Conservation (phyloP, 768 basidiomycete genomes). For the Hericium alpestre region DNA sequence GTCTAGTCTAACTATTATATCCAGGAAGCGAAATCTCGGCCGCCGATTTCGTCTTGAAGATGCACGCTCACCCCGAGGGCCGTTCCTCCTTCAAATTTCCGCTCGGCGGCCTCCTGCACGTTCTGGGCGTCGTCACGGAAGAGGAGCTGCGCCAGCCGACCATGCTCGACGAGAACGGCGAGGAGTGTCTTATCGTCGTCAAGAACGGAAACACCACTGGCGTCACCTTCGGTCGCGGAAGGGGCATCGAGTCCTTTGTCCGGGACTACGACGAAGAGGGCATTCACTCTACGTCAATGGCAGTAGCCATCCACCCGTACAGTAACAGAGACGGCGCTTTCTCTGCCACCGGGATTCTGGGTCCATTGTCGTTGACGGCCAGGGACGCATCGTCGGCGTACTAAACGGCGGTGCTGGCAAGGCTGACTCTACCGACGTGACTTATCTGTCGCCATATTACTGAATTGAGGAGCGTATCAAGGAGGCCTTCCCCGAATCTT, state of each 20-base stretch:
- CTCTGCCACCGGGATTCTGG: too few species aligned
- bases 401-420: too few species aligned
- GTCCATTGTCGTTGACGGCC: too few species aligned
- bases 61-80: constrained; percentile 18
- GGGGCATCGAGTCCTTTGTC: constrained; percentile 15
- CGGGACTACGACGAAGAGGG: neutral
- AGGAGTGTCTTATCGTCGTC: constrained; percentile 15
- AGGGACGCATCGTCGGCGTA: too few species aligned
- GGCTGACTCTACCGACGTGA: too few species aligned
- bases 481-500: too few species aligned
- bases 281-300: constrained; percentile 7
- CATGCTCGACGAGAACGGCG: constrained; percentile 13
- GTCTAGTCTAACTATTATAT: constrained; percentile 7
- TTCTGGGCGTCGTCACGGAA: constrained; percentile 10
- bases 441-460: too few species aligned
- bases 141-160: constrained; percentile 15
- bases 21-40: constrained; percentile 18
- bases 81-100: constrained; percentile 12
- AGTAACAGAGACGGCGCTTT: too few species aligned
- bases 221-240: constrained; percentile 17
- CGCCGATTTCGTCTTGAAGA: constrained; percentile 14
- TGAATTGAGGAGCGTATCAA: too few species aligned
- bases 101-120: constrained; percentile 12
- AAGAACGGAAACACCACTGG: constrained; percentile 17
- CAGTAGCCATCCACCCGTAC: too few species aligned